A percentile compares a stretch with the other conserved stretches of the same genome.
These are phyloP conservation scores for Rickenella mellea DNA, from an alignment of 768 basidiomycete genomes.

Conservation along the genomic window DNA sequence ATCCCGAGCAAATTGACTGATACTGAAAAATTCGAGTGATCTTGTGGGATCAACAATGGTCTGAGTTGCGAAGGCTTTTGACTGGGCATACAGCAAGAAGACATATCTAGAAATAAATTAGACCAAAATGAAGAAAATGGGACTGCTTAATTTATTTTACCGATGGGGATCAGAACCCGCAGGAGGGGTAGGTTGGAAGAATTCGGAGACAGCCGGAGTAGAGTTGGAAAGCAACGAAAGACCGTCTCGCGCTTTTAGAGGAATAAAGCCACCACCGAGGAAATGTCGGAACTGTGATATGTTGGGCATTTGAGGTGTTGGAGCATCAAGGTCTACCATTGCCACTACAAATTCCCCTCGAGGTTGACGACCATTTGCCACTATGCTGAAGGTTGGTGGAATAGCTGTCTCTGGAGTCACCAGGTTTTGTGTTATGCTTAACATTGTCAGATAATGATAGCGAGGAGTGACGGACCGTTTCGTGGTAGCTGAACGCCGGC, in stretches of 20 bases:
- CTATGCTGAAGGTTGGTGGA: not conserved
- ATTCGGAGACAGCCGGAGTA: constrained; percentile 34
- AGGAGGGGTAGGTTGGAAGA: constrained; percentile 31
- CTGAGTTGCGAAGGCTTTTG: constrained; percentile 29
- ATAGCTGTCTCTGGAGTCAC: not conserved
- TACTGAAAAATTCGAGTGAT: constrained; percentile 28
- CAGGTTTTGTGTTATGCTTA: not conserved
- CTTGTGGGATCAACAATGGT: constrained; percentile 28
- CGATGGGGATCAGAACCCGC: constrained; percentile 32
- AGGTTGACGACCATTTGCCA: not conserved
- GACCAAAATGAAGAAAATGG: not conserved
- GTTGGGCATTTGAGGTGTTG: constrained; percentile 36
- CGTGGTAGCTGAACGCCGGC: constrained; percentile 25
- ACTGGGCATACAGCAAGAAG: constrained; percentile 38
- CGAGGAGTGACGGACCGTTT: constrained; percentile 16
- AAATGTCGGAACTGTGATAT: constrained; percentile 38
- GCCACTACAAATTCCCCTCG: constrained; percentile 38
- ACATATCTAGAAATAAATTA: constrained; percentile 25
- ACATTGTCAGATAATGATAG: not conserved
- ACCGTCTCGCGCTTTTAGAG: not conserved
- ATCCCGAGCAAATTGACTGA: constrained; percentile 30
- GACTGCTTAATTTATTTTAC: constrained; percentile 14
- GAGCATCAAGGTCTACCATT: constrained; percentile 40
- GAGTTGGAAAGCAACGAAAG: constrained; percentile 20
- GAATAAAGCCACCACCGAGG: constrained; percentile 32